Base-by-base conservation (phyloP, 371 early-diverging fungal genomes). In the Mucor lusitanicus region DNA sequence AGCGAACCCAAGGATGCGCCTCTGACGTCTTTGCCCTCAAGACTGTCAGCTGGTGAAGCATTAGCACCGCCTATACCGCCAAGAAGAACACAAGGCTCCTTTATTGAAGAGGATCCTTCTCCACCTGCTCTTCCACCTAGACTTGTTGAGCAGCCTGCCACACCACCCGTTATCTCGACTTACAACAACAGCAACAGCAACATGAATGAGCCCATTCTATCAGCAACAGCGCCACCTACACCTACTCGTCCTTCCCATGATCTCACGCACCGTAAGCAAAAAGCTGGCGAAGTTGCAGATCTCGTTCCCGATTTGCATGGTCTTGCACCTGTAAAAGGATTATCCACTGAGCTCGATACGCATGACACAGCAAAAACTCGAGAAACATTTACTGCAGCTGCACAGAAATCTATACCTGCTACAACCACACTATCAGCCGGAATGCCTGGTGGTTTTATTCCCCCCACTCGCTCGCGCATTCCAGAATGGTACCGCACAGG, bases 401-500 rank as follows among this genome's bases (percentile, higher is more conserved):
- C 80, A 50, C 61, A 68, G 17, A 84, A 83, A 56, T 69, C 81
- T 12, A 57, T 75, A 17, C 59, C 68, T 17, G 40, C 55, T 28
- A 56, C 67, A 9, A 53, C 53, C 53, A 53, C 53, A 27, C 15
- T 53, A 53, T 53, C 53, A 53, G 40, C 67, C 8, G 61, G 30
- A 9, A 72, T 76, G 17, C 78, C 78, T 7, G 73, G 74, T 21
- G 53, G 64, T 6, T 68, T 72, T 21, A 42, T 32, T 6, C 30
- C 56, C 35, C 32, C 12, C 7, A 59, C 59, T 8, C 46, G 39
- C 15, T 46, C 64, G 0, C 66, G 71, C 19, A 75, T 80, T 19
- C 83, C 83, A 7, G 73, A 73, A 15, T 80, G 75, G 74, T 83
- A 77, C 61, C 71, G 73, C 1, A 67, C 74, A 3, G 82, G 80